Evolutionary conservation across 2,329 filamentous ascomycete genomes (phyloP).

Genomic region (Colletotrichum tofieldiae): DNA sequence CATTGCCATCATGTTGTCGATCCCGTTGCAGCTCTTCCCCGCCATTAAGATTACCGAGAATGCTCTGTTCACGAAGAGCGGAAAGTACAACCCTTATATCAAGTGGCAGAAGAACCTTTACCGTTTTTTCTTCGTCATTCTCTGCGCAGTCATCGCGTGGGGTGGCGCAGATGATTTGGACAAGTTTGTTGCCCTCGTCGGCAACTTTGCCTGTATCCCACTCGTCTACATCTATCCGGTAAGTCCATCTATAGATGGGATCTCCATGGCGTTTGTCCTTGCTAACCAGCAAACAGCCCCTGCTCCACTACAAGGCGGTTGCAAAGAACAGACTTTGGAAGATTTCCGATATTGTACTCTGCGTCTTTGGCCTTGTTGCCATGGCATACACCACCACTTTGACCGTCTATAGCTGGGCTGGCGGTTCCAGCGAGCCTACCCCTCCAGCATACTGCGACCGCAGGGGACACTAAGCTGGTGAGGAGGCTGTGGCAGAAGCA

Average conservation of each 20-base stretch:
- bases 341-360: slow-evolving; percentile 80
- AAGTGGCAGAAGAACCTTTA: slow-evolving; percentile 99
- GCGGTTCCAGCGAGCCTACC: slow-evolving; percentile 62
- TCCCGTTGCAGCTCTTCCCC: slow-evolving; percentile 96
- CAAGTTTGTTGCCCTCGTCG: slow-evolving; percentile 82
- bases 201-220: slow-evolving; percentile 81
- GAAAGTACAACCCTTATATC: slow-evolving; percentile 98
- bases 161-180: slow-evolving; percentile 92
- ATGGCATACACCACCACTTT: slow-evolving; percentile 94
- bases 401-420: slow-evolving; percentile 90
- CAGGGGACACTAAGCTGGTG: slow-evolving; percentile 40
- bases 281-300: slow-evolving; percentile 74
- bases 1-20: slow-evolving; percentile 95
- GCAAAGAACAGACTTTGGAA: slow-evolving; percentile 79
- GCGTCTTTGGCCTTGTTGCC: slow-evolving; percentile 85
- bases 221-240: slow-evolving; percentile 94
- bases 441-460: slow-evolving; percentile 71
- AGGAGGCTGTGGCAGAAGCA: not conserved
- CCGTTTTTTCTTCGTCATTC: slow-evolving; percentile 90
- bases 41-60: slow-evolving; percentile 98
- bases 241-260: slow-evolving; percentile 59
- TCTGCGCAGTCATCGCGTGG: slow-evolving; percentile 92
- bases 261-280: slow-evolving; percentile 31
- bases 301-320: slow-evolving; percentile 89
- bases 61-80: slow-evolving; percentile 91